These are phyloP conservation scores for Eucalyptus melliodora DNA, from an alignment of 345 rosid genomes.

Conservation along the genomic window DNA sequence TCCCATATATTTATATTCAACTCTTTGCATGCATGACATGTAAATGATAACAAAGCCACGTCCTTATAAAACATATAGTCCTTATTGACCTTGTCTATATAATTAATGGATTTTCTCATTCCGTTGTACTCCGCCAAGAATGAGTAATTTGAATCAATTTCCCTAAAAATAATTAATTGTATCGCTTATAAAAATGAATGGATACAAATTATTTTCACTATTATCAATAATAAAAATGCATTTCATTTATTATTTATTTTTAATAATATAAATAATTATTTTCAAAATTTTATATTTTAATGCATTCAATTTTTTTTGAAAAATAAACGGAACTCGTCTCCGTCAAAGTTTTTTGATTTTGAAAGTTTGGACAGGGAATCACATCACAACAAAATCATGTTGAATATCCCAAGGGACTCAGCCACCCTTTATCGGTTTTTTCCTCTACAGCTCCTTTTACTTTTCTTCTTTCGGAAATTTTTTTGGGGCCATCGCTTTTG, in stretches of 20 bases:
- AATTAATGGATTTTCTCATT: neutral
- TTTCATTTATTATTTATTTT: neutral
- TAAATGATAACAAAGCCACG: neutral
- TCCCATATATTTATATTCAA: neutral
- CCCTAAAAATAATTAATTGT: neutral
- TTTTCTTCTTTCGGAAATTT: neutral
- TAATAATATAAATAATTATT: neutral
- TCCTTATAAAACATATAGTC: neutral
- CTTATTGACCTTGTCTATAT: neutral
- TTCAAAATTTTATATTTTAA: neutral
- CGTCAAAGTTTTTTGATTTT: neutral
- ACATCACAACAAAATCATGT: neutral
- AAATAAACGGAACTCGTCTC: neutral
- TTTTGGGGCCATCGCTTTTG: neutral
- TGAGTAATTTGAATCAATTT: neutral
- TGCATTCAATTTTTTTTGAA: neutral
- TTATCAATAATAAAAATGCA: fast-evolving
- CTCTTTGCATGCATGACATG: neutral
- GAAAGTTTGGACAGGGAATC: neutral
- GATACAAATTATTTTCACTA: neutral
- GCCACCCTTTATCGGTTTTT: neutral
- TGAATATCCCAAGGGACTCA: neutral
- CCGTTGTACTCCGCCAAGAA: neutral
- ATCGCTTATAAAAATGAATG: neutral
- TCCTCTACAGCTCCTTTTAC: neutral